Percentiles rank a stretch among this genome's conserved stretches.
These are phyloP conservation scores for Pseudogymnoascus sp. DNA, from an alignment of 2,329 filamentous ascomycete genomes.

Conservation along the genomic window DNA sequence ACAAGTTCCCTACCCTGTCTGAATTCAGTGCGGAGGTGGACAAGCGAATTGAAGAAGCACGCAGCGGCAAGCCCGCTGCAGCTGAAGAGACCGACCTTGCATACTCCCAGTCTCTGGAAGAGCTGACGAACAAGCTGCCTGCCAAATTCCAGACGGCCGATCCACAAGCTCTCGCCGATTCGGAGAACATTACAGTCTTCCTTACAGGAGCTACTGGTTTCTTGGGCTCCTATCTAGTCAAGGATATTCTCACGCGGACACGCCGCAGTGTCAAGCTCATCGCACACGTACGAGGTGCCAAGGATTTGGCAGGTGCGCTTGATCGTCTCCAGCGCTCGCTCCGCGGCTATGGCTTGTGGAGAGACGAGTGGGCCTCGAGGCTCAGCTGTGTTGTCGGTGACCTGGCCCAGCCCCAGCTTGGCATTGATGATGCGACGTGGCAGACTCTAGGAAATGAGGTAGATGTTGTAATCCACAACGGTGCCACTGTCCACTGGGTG, in stretches of 20 bases:
- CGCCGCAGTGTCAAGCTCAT: conserved; percentile 54
- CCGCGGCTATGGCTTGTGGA: conserved; percentile 73
- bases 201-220: conserved; percentile 89
- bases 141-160: conserved; percentile 30
- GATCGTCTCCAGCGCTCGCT: conserved; percentile 60
- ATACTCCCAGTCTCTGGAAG: conserved; percentile 42
- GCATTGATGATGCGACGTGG: conserved; percentile 60
- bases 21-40: conserved; percentile 46
- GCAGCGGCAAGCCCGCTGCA: conserved; percentile 36
- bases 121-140: conserved; percentile 35
- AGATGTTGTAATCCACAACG: conserved; percentile 76
- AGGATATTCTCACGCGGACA: conserved; percentile 60
- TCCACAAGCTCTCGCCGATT: conserved; percentile 20
- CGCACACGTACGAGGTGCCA: conserved; percentile 62
- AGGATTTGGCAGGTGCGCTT: conserved; percentile 50
- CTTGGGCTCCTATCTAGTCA: conserved; percentile 71
- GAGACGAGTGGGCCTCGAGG: conserved; percentile 55
- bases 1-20: conserved; percentile 53
- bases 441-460: conserved; percentile 54
- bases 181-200: conserved; percentile 53
- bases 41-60: conserved; percentile 18
- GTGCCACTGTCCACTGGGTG: conserved; percentile 75
- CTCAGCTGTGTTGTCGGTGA: conserved; percentile 66
- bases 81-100: conserved; percentile 18
- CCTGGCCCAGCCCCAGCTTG: conserved; percentile 63